Percentiles rank a stretch among this genome's conserved stretches.
phyloP scores from a whole-genome alignment of 345 rosid species.

The Eucalyptus marginata region DNA sequence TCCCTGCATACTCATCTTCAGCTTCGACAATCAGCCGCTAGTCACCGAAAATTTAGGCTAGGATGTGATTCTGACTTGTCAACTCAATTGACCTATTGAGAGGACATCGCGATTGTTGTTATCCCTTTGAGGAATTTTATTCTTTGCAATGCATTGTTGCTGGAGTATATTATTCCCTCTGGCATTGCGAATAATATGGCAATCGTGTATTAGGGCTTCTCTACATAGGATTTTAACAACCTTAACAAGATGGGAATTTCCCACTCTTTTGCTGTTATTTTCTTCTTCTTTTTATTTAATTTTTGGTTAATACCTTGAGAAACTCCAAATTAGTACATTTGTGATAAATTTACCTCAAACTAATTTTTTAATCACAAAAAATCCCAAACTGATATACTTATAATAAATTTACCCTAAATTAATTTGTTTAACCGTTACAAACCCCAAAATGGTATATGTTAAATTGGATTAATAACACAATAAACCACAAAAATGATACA shows the following conservation, averaged over 20 bases:
- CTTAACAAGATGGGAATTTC: not conserved
- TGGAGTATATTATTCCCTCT: not conserved
- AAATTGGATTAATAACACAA: too few relatives aligned
- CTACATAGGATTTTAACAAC: not conserved
- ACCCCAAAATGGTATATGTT: too few relatives aligned
- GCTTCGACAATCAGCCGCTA: not conserved
- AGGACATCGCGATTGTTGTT: not conserved
- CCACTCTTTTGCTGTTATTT: not conserved
- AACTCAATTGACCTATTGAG: not conserved
- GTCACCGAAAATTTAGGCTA: not conserved
- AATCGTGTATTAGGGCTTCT: not conserved
- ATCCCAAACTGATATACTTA: accelerated
- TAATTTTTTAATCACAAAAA: too few relatives aligned
- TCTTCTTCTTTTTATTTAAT: not conserved
- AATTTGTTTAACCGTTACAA: too few relatives aligned
- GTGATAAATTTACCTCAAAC: too few relatives aligned
- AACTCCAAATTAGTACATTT: accelerated
- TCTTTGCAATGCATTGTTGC: not conserved
- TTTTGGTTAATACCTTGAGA: too few relatives aligned
- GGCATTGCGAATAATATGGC: not conserved
- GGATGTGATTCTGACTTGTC: not conserved
- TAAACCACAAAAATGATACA: too few relatives aligned
- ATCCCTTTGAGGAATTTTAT: not conserved
- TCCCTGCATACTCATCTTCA: not conserved
- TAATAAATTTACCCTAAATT: too few relatives aligned